Base-by-base conservation (phyloP, 768 basidiomycete genomes). In the Boletus rex-veris region DNA sequence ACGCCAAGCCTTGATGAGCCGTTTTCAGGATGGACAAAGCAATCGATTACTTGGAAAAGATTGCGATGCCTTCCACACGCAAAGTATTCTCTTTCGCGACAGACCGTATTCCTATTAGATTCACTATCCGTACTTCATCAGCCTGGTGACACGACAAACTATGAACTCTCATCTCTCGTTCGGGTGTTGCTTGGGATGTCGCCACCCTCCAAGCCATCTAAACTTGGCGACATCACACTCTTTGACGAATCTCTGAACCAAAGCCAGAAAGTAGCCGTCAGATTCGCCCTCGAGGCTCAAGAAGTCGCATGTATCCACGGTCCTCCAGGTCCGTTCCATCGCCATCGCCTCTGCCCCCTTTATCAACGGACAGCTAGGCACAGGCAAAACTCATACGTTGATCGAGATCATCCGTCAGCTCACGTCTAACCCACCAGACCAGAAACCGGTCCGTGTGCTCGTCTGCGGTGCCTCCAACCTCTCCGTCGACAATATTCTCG, bases 241-340 rank as follows among this genome's bases (percentile, higher is more conserved):
- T 89, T 90, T 58, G 91, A 97, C 61, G 69, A 77, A 0, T 79
- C 75, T 1, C 75, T 98, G 50, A 98, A 99, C 66, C 71, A 77
- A 1, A 91, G 89, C 61, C 97, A 99, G 66, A 85, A 85, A 66
- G 77, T 81, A 12, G 96, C 95, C 1, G 83, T 98, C 31, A 75
- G 71, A 48, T 94, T 97, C 64, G 86, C 87, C n/a, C 70, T 99
- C 6, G 82, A 82, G 57, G 83, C 90, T 0, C 77, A 80, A 5
- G 87, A 96, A 66, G 81, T 98, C 0, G 92, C 91, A 1, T 92
- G 92, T 61, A 93, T 99, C 24, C 95, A 98, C 64, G 97, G 97
- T 0, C 97, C 97, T n/a, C 97, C 97, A 55, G 96, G 96, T 82
- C 64, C 7, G 33, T 30, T 31, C 9, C 18, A 14, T 45, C 8